These are phyloP conservation scores for Termitomyces sp. DNA, from an alignment of 768 basidiomycete species.

Conservation along the genomic window DNA sequence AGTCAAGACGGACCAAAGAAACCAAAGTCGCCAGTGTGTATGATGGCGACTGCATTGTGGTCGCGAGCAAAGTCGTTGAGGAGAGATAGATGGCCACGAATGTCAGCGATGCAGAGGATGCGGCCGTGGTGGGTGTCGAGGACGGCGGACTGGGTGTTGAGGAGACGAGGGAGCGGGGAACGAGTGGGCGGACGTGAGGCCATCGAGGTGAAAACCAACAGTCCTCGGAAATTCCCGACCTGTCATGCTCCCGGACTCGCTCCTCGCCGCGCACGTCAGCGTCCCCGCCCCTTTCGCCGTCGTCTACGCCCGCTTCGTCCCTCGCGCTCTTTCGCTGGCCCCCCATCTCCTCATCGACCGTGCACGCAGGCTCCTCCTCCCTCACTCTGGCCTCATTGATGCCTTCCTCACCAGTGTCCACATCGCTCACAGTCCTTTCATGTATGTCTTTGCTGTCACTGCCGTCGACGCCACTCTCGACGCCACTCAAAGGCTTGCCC, in stretches of 20 bases:
- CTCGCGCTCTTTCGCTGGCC: slow-evolving; percentile 6
- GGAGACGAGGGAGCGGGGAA: slow-evolving; percentile 50
- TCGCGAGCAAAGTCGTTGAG: slow-evolving; percentile 90
- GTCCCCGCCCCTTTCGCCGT: slow-evolving; percentile 19
- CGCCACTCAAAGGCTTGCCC: slow-evolving; percentile 25
- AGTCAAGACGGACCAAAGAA: slow-evolving; percentile 69
- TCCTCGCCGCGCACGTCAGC: slow-evolving; percentile 2
- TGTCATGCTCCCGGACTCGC: not conserved
- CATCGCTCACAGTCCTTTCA: slow-evolving; percentile 33
- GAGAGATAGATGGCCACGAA: slow-evolving; percentile 79
- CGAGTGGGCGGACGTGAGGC: slow-evolving; percentile 36
- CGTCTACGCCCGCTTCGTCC: slow-evolving; percentile 38
- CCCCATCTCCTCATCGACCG: slow-evolving; percentile 43
- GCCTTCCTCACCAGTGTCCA: slow-evolving; percentile 49
- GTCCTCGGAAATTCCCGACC: slow-evolving; percentile 12
- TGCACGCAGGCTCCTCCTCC: slow-evolving; percentile 45
- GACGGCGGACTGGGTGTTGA: slow-evolving; percentile 75
- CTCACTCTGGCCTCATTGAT: slow-evolving; percentile 30
- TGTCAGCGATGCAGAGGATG: slow-evolving; percentile 93
- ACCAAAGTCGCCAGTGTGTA: slow-evolving; percentile 99
- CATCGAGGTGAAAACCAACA: slow-evolving; percentile 6
- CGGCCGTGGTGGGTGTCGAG: slow-evolving; percentile 78
- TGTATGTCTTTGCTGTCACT: slow-evolving; percentile 57
- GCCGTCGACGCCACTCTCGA: slow-evolving; percentile 24
- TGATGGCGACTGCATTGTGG: slow-evolving; percentile 84